Evolutionary conservation across 2,329 filamentous ascomycete genomes (phyloP), one percentile per base, ranked within the genome.

Genomic region (Alternaria novae-zelandiae): DNA sequence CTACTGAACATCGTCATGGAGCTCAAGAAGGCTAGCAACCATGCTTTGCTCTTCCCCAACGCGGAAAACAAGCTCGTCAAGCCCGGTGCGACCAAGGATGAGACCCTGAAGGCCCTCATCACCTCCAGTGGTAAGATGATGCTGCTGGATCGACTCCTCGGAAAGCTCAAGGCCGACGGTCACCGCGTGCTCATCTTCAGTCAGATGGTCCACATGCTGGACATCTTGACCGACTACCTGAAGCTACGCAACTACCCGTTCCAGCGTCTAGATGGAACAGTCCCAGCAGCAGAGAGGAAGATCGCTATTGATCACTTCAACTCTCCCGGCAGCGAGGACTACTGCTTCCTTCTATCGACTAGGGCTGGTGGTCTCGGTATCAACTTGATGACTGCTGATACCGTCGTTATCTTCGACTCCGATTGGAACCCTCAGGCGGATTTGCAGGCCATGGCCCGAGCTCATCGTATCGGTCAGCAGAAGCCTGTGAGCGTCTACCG

Each of bases 111-210:
- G 78, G 92, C 92, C 20, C 87, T 99, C 64, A 97, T 99, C 75
- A 95, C 94, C 5, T 97, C 94, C 77, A 99, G 96, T 82, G 96
- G 96, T 71, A 99, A 99, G 83, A 97, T 99, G 96, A 98, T 98
- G 94, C 86, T 99, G 53, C 88, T 99, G 8, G 96, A 99, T 73
- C 93, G 94, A 77, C 89, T 99, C n/a, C 86, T 99, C 11, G 91
- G 91, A 6, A 99, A 99, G 81, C 83, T 99, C 69, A 97, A 91
- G 79, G 92, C 91, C 70, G 96, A 99, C 75, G 93, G 93, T 51
- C 96, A 99, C 80, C 92, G 96, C 58, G 96, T 99, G 12, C 83
- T 99, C 67, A 98, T 99, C 69, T 99, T 99, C 84, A 98, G 95
- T 79, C 96, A 99, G 78, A 99, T 99, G 96, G 96, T 99, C 36